phyloP scores from a whole-genome alignment of 345 rosid genomes.

The Cardamine resedifolia region DNA sequence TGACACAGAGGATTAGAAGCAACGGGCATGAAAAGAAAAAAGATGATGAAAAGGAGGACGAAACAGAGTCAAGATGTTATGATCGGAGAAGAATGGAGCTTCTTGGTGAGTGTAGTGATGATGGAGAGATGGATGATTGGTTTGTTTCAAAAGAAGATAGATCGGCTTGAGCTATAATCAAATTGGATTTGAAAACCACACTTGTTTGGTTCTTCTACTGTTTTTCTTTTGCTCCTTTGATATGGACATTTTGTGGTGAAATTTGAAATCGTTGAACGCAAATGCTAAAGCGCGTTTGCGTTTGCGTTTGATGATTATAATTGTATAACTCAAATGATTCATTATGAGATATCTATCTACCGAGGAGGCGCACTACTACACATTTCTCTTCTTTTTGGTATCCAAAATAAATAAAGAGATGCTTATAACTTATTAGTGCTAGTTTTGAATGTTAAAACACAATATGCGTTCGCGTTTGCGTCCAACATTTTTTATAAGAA shows the following conservation, averaged over 20 bases:
- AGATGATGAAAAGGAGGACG: slow-evolving; percentile 28
- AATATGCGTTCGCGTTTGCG: too few species aligned
- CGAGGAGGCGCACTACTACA: too few species aligned
- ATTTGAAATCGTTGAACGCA: not conserved
- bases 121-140: slow-evolving; percentile 77
- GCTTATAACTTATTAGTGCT: too few species aligned
- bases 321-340: too few species aligned
- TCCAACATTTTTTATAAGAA: too few species aligned
- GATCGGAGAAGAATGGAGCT: slow-evolving; percentile 37
- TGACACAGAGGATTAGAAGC: slow-evolving; percentile 40
- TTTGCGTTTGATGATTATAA: too few species aligned
- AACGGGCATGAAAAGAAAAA: slow-evolving; percentile 22
- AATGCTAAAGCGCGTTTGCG: not conserved
- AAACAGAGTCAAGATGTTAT: slow-evolving; percentile 15
- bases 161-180: not conserved
- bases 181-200: not conserved
- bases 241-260: not conserved
- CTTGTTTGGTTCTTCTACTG: not conserved
- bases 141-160: slow-evolving; percentile 39
- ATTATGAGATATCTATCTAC: too few species aligned
- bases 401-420: too few species aligned
- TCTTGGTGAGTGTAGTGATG: slow-evolving; percentile 48
- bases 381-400: too few species aligned
- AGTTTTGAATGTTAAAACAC: too few species aligned
- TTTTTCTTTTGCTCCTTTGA: not conserved